These are phyloP conservation scores for Roridomyces roridus DNA, from an alignment of 768 basidiomycete genomes.

Conservation along the genomic window DNA sequence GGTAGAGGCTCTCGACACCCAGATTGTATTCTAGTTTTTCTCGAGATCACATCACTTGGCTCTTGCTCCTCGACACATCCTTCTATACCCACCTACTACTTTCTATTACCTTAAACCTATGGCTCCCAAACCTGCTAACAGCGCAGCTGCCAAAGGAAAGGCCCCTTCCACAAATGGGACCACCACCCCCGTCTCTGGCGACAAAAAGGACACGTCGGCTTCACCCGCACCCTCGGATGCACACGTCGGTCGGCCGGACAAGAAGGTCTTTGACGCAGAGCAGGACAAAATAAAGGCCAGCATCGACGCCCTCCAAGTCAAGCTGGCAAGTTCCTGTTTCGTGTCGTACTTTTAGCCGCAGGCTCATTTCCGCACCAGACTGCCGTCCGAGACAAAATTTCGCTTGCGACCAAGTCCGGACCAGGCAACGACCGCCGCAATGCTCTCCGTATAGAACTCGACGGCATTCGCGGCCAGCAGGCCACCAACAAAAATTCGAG, in stretches of 20 bases:
- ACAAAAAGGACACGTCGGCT: slow-evolving; percentile 53
- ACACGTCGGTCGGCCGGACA: slow-evolving; percentile 77
- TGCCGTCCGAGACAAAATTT: slow-evolving; percentile 78
- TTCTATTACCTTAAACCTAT: slow-evolving; percentile 38
- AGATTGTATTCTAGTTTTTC: slow-evolving; percentile 61
- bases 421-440: slow-evolving; percentile 74
- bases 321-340: slow-evolving; percentile 67
- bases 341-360: slow-evolving; percentile 1
- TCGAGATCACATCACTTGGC: slow-evolving; percentile 18
- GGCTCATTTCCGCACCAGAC: slow-evolving; percentile 46
- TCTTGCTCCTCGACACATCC: slow-evolving; percentile 25
- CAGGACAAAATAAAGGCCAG: slow-evolving; percentile 83
- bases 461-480: slow-evolving; percentile 79
- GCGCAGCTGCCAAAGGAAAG: slow-evolving; percentile 47
- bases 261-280: slow-evolving; percentile 81
- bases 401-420: slow-evolving; percentile 62
- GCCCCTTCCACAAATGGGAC: slow-evolving; percentile 53
- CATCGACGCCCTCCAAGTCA: slow-evolving; percentile 81
- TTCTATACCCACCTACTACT: slow-evolving; percentile 22
- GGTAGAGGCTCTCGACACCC: slow-evolving; percentile 80
- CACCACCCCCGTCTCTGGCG: slow-evolving; percentile 51
- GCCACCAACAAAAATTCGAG: slow-evolving; percentile 75
- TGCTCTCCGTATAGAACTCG: slow-evolving; percentile 80
- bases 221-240: slow-evolving; percentile 26
- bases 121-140: slow-evolving; percentile 58